Base-by-base conservation (phyloP, 2,329 filamentous ascomycete species). In the Fusarium sp. region DNA sequence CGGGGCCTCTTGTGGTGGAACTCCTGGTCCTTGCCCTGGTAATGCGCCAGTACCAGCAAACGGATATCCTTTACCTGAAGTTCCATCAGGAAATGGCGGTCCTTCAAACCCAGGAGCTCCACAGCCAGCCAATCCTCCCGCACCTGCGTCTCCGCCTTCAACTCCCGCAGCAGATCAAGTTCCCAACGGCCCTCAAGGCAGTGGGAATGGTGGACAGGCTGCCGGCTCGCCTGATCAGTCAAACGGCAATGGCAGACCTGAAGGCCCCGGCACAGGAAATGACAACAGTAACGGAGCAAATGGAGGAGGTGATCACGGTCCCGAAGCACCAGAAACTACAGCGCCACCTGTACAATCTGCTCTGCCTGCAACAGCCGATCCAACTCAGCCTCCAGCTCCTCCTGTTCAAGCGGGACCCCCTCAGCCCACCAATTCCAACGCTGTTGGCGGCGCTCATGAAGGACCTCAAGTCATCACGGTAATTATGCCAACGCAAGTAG, bases 381-480 rank as follows among this genome's bases (percentile, higher is more conserved):
- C 68, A 33, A 23, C 6, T 12, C 62, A 56, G 40, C 37, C 55
- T 15, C 3, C 49, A 20, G 53, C 44, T 23, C 32, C 54, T 27
- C 42, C 65, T 32, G 38, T 27, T 13, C 63, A 48, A 55, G 30
- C 45, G 14, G 15, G 26, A 18, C 26, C 53, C 27, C 54, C 45
- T 35, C 45, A 57, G 15, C 14, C 69, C 27, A 64, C 63, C 2
- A 37, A 35, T n/a, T 38, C 50, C 35, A 46, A 42, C 20, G 20
- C 27, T 45, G 35, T 23, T 13, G 52, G 27, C 5, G 45, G 50
- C 30, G 20, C 52, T 26, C n/a, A 42, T 30, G 44, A 57, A 27
- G 46, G 52, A 15, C 70, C 63, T 50, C 48, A 72, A 11, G 46
- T 76, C 20, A 62, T 78, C 27, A 78, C 75, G 17, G 63, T 79